phyloP scores from a whole-genome alignment of 345 rosid genomes.

The Stellera chamaejasme region DNA sequence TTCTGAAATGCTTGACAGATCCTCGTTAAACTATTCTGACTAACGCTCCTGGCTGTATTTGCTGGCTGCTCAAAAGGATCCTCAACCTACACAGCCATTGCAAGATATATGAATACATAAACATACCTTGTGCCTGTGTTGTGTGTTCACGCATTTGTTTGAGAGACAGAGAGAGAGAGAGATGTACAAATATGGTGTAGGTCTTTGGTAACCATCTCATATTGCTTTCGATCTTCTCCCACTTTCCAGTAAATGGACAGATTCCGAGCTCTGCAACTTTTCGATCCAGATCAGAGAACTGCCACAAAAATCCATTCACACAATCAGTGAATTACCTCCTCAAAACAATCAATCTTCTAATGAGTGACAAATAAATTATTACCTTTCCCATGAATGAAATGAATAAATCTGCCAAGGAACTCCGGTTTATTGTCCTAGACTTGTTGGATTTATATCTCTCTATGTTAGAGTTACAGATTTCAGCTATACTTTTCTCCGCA shows the following conservation, averaged over 20 bases:
- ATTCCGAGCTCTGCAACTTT: constrained; percentile 58
- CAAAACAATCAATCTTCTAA: constrained; percentile 1
- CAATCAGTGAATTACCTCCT: background rate
- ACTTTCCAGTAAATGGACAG: constrained; percentile 63
- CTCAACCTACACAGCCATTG: constrained; percentile 48
- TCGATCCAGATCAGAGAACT: constrained; percentile 49
- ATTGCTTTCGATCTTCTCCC: constrained; percentile 56
- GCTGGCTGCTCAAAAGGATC: constrained; percentile 90
- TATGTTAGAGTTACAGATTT: constrained; percentile 45
- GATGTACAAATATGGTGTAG: constrained; percentile 53
- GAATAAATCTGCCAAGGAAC: constrained; percentile 70
- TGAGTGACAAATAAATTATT: background rate
- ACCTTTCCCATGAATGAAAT: constrained; percentile 79
- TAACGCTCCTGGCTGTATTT: constrained; percentile 69
- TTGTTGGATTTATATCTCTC: constrained; percentile 37
- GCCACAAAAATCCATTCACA: constrained; percentile 7
- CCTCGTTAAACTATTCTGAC: constrained; percentile 34
- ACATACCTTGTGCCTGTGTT: too few relatives aligned
- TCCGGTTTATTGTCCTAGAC: constrained; percentile 33
- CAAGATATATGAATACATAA: background rate
- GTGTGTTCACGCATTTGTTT: background rate
- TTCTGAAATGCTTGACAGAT: constrained; percentile 46
- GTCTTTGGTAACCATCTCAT: constrained; percentile 79
- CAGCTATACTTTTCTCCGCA: constrained; percentile 54
- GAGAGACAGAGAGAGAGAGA: constrained; percentile 10